A percentile compares a stretch with the other conserved stretches of the same genome.
phyloP scores from a whole-genome alignment of 1,139 yeast species.

The Protomyces inundatus region DNA sequence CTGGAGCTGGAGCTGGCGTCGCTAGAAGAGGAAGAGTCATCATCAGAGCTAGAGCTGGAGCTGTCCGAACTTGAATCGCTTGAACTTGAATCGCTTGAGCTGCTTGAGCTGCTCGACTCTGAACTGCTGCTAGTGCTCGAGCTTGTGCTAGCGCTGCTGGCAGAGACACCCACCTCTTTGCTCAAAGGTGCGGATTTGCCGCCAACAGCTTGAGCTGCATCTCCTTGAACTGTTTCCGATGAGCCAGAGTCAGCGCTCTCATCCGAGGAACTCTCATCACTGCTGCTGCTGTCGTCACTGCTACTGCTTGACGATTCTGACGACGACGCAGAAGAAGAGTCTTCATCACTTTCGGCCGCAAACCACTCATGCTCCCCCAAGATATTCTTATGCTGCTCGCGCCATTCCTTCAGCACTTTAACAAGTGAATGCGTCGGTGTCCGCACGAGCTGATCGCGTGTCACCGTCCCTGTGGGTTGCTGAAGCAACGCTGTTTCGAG shows the following conservation, averaged over 20 bases:
- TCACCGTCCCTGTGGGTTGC: not conserved
- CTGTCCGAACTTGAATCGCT: constrained; percentile 28
- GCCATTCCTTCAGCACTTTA: not conserved
- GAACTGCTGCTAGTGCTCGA: constrained; percentile 31
- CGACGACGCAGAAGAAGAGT: not conserved
- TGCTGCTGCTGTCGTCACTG: not conserved
- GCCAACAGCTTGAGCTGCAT: constrained; percentile 19
- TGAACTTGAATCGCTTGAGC: constrained; percentile 36
- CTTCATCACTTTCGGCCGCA: constrained; percentile 30
- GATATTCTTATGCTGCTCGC: not conserved
- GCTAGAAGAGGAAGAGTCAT: constrained; percentile 32
- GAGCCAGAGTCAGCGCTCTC: constrained; percentile 33
- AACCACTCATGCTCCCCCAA: constrained; percentile 21
- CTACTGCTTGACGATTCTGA: not conserved
- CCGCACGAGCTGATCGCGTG: constrained; percentile 9
- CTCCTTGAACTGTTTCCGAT: constrained; percentile 13
- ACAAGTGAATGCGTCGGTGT: constrained; percentile 13
- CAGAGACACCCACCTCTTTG: not conserved
- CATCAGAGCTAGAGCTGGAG: constrained; percentile 31
- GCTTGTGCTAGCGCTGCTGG: not conserved
- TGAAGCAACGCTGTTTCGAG: constrained; percentile 1
- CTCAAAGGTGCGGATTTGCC: constrained; percentile 5
- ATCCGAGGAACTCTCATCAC: not conserved
- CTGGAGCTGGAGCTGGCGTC: constrained; percentile 35
- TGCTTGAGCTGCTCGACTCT: constrained; percentile 33